phyloP scores from a whole-genome alignment of 768 basidiomycete genomes.

The Trametes maxima region DNA sequence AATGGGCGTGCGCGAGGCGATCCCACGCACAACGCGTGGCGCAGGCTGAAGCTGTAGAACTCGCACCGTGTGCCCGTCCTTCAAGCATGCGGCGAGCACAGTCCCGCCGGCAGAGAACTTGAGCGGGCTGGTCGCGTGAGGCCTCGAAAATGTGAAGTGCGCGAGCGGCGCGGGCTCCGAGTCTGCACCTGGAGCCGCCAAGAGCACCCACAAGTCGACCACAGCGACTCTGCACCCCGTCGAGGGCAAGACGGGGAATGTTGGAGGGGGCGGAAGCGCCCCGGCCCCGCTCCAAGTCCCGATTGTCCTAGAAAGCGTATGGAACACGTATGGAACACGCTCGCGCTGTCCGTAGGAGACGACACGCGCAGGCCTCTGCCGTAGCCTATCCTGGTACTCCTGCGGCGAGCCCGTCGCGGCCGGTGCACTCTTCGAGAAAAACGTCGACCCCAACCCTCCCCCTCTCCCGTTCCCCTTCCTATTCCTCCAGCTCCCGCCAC shows the following conservation, averaged over 20 bases:
- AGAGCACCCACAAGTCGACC: constrained; percentile 53
- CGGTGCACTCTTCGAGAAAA: constrained; percentile 69
- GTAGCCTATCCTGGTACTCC: constrained; percentile 23
- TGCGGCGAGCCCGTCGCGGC: constrained; percentile 36
- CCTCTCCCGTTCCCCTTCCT: not conserved
- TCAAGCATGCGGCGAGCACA: constrained; percentile 49
- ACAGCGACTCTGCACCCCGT: constrained; percentile 52
- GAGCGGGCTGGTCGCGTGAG: constrained; percentile 49
- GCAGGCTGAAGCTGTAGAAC: constrained; percentile 48
- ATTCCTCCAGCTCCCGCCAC: not conserved
- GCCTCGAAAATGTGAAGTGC: constrained; percentile 53
- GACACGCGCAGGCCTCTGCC: constrained; percentile 18
- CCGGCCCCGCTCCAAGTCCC: not conserved
- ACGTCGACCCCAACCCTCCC: constrained; percentile 28
- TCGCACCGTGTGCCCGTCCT: constrained; percentile 57
- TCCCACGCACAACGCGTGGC: constrained; percentile 24
- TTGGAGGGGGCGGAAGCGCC: constrained; percentile 18
- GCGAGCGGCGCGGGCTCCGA: constrained; percentile 39
- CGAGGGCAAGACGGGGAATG: not conserved
- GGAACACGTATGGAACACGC: no score
- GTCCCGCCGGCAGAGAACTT: constrained; percentile 58
- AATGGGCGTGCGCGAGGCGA: not conserved
- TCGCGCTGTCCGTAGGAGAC: not conserved
- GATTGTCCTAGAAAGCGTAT: constrained; percentile 23
- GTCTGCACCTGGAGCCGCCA: constrained; percentile 22